Evolutionary conservation across 2,329 filamentous ascomycete genomes (phyloP), one percentile per base, ranked within the genome.

Genomic region (Fusarium sp.): DNA sequence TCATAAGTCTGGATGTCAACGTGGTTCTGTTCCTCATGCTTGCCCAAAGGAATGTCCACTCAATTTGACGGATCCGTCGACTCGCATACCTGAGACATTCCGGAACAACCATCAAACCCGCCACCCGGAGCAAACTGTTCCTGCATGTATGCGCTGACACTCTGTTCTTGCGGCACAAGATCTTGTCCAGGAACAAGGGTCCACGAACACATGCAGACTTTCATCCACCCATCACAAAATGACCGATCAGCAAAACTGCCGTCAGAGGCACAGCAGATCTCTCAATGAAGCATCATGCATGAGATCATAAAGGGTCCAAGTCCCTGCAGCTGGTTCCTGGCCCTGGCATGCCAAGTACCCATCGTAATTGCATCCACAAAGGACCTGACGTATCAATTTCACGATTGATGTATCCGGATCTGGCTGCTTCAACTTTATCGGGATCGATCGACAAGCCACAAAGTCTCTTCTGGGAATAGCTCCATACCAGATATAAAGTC

Each of bases 401-500:
- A 7, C 16, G 30, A 25, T 37, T 18, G 7, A 21, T 12, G 16
- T 41, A n/a, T 23, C 34, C 34, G 49, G 34, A 41, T 42, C 23
- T 42, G 49, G 49, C n/a, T 41, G 18, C 18, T 27, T 13, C 13
- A 53, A 53, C 34, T 53, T 42, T 53, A 53, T 30, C 9, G 20
- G 25, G 20, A 11, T 21, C 5, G 60, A 65, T 59, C 32, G 23
- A 43, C 62, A 65, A 51, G 47, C 61, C 46, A 47, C 41, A 13
- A 21, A 27, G 13, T 8, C 55, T 37, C n/a, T 30, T 21, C 30
- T 16, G 11, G 14, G 37, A n/a, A 42, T 46, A 41, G 23, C 23
- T n/a, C 47, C 63, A 66, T 66, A 21, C 63, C 62, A 66, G 55
- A 16, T 25, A 20, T 7, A 20, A 54, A 60, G 23, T 47, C 10